These are phyloP conservation scores for Raffaelea albimanens DNA, from an alignment of 2,329 filamentous ascomycete genomes.

Conservation along the genomic window DNA sequence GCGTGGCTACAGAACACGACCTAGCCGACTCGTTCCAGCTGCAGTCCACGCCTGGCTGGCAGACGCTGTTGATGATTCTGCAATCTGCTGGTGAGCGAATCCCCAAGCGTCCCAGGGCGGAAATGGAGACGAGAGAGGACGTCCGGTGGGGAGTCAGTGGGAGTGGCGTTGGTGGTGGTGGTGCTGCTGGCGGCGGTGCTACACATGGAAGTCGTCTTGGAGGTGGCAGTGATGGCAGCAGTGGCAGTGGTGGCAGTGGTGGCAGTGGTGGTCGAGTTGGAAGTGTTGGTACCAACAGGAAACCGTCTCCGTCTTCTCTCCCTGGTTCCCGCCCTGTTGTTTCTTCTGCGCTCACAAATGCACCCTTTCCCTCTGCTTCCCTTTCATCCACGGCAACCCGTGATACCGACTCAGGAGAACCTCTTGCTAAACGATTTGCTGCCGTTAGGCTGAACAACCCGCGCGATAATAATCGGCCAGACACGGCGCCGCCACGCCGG, in stretches of 20 bases:
- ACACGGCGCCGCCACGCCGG: neutral
- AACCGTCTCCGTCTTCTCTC: neutral
- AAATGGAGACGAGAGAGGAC: slow-evolving; percentile 13
- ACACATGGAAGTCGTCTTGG: neutral
- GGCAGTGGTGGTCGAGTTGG: neutral
- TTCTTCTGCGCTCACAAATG: neutral
- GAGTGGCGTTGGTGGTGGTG: neutral
- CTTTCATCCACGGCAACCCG: slow-evolving; percentile 7
- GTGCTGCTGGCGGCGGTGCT: neutral
- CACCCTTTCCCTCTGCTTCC: slow-evolving; percentile 1
- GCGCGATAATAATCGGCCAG: neutral
- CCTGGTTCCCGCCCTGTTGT: neutral
- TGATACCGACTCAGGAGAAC: slow-evolving; percentile 33
- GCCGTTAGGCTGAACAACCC: slow-evolving; percentile 49
- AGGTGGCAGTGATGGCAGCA: neutral
- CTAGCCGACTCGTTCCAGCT: slow-evolving; percentile 73
- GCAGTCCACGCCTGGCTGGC: slow-evolving; percentile 83
- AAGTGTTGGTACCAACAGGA: neutral
- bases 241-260: neutral
- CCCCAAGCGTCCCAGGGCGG: slow-evolving; percentile 56
- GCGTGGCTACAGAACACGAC: slow-evolving; percentile 73
- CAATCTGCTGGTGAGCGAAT: slow-evolving; percentile 95
- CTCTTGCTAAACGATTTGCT: slow-evolving; percentile 58
- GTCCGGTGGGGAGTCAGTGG: neutral
- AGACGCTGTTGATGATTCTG: slow-evolving; percentile 85